Percentiles rank a stretch among this genome's conserved stretches.
These are phyloP conservation scores for Baudoinia panamericana DNA, from an alignment of 495 filamentous ascomycete genomes.

Conservation along the genomic window DNA sequence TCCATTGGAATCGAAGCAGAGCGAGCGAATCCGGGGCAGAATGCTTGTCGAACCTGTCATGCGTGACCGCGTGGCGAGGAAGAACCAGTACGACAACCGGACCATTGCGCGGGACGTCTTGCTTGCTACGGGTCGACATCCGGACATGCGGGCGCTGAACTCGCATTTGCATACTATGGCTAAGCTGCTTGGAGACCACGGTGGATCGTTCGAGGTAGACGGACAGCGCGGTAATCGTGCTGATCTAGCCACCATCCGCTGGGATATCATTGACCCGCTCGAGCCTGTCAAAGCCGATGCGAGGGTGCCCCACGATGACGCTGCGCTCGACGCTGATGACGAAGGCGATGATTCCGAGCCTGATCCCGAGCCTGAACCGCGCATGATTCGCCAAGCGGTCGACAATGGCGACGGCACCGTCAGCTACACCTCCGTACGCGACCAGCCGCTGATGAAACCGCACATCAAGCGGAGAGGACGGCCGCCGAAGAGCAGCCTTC, in stretches of 20 bases:
- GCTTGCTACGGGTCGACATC: conserved; percentile 46
- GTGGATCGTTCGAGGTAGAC: conserved; percentile 25
- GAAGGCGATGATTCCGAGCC: conserved; percentile 20
- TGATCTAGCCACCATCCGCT: conserved; percentile 51
- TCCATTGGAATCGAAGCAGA: conserved; percentile 1
- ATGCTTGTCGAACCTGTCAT: conserved; percentile 34
- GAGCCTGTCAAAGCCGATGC: conserved; percentile 15
- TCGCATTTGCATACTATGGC: conserved; percentile 36
- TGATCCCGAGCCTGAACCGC: background rate
- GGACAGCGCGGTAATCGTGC: conserved; percentile 30
- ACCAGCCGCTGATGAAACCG: background rate
- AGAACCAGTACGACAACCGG: conserved; percentile 41
- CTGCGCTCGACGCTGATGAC: conserved; percentile 23
- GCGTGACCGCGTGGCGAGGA: conserved; percentile 33
- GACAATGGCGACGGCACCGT: conserved; percentile 10
- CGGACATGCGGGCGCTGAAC: conserved; percentile 44
- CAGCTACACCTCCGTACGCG: background rate
- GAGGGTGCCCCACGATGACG: conserved; percentile 1
- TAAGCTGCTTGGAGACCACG: conserved; percentile 16
- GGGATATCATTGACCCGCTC: conserved; percentile 53
- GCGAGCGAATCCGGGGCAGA: conserved; percentile 11
- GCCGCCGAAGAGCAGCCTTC: background rate
- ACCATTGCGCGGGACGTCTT: conserved; percentile 57
- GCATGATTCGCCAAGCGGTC: background rate
- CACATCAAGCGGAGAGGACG: conserved; percentile 8